Evolutionary conservation across 371 early-diverging fungal species (phyloP), one percentile per base, ranked within the genome.

Genomic region (Mycotypha africana): DNA sequence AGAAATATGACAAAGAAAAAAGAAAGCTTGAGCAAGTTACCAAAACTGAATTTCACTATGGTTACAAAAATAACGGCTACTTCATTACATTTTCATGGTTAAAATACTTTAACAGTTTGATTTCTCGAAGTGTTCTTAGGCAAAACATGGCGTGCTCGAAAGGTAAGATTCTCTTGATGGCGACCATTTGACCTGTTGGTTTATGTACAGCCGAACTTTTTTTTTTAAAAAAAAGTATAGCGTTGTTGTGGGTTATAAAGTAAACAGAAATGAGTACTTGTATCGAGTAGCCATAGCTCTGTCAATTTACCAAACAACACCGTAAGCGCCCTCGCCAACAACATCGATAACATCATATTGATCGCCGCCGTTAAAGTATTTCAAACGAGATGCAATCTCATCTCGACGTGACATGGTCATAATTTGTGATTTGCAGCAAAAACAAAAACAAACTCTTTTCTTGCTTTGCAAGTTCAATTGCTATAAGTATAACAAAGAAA

Each of bases 131-230:
- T 10, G 91, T 88, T 47, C 93, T 70, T 47, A 90, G 70, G 56
- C 90, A 89, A 49, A 93, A 86, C 71, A 93, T 88, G 62, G 86
- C 86, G 59, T 89, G 89, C 40, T 90, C 91, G 54, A 93, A 87
- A 5, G 90, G 89, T 12, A 84, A 83, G 35, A 92, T 89, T 69
- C 90, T 89, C 61, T 95, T 95, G 62, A 95, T 91, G 59, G 95
- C 95, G 1, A 95, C 93, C 53, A 84, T 86, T 64, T 91, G 88
- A 7, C 91, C 89, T 12, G 91, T 88, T 31, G 88, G 84, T 42
- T 81, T 81, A 64, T 92, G 84, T 38, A 84, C 77, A 35, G 90
- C 89, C 43, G 89, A 86, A 47, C 90, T 90, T n/a, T n/a, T n/a
- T n/a, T n/a, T n/a, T n/a, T n/a, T 70, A 4, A 45, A 19, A 45